Base-by-base conservation (phyloP, 164 flowering plant genomes). In the Magnolia kwangsiensis region DNA sequence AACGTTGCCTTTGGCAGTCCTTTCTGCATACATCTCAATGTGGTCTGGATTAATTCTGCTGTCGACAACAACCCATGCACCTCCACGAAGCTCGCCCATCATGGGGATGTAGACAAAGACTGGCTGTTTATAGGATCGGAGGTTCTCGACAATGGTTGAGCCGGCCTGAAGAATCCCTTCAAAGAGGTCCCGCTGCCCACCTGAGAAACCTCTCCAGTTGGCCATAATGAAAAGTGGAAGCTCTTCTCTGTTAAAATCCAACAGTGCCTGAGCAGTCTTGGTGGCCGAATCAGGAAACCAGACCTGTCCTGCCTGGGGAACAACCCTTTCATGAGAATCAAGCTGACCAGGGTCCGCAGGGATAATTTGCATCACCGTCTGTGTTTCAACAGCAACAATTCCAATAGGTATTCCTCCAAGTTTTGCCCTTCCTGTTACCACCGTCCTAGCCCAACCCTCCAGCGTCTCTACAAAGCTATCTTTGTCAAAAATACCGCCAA, bases 261-360 rank as follows among this genome's bases (percentile, higher is more conserved):
- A 72, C 79, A 96, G 76, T 2, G 98, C 98, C 79, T 96, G 99
- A 50, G 99, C 83, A 11, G 99, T 96, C 87, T 96, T 96, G 9
- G 86, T 82, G 8, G 99, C 99, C 64, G 99, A 96, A 86, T 96
- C 99, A 16, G 99, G 99, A 80, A 96, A 96, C 99, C 99, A 96
- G 10, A 96, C 99, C 83, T 96, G 99, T 72, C 99, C 99, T 7
- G 99, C 99, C 84, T 94, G 98, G 21, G 98, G 98, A 11, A 94
- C 98, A 74, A 94, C 93, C 79, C 99, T 85, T 82, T 96, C 99
- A 74, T 90, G 94, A 23, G 99, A 96, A 83, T 96, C 99, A 23
- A 92, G 98, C 86, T 96, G 99, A 70, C 99, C 99, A 13, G 99
- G 99, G 70, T 96, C 99, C 6, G 99, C 99, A 72, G 99, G 99